A percentile compares a stretch with the other conserved stretches of the same genome.
These are phyloP conservation scores for Oidiodendron maius DNA, from an alignment of 495 filamentous ascomycete species.

Conservation along the genomic window DNA sequence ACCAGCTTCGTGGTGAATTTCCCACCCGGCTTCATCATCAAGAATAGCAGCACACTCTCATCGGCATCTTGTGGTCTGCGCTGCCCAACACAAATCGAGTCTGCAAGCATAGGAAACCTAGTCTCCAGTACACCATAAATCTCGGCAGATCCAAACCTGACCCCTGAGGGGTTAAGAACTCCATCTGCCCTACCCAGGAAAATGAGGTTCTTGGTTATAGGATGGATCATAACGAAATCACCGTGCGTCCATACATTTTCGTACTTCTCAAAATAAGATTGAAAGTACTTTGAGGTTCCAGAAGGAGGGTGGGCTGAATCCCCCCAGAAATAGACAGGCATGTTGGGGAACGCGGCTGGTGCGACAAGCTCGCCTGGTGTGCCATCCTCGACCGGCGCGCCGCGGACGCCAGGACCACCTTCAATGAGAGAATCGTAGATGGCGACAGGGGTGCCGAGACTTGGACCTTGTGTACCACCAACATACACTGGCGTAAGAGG, in stretches of 20 bases:
- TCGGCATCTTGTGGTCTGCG: conserved; percentile 60
- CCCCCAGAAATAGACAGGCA: conserved; percentile 68
- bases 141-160: conserved; percentile 81
- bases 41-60: conserved; percentile 69
- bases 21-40: conserved; percentile 60
- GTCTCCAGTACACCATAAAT: conserved; percentile 70
- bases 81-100: conserved; percentile 73
- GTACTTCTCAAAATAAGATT: conserved; percentile 68
- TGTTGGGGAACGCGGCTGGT: conserved; percentile 62
- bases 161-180: conserved; percentile 80
- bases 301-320: conserved; percentile 36
- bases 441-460: conserved; percentile 57
- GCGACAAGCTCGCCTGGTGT: conserved; percentile 70
- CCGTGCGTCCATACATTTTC: conserved; percentile 75
- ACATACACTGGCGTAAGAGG: conserved; percentile 63
- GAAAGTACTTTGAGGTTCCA: conserved; percentile 46
- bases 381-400: conserved; percentile 49
- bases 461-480: conserved; percentile 62
- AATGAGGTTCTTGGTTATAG: conserved; percentile 55
- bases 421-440: conserved; percentile 58
- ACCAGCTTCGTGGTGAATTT: conserved; percentile 51
- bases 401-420: conserved; percentile 44
- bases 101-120: conserved; percentile 52
- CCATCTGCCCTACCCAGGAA: conserved; percentile 84
- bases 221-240: conserved; percentile 69